A percentile compares a stretch with the other conserved stretches of the same genome.
Evolutionary conservation across 345 rosid species (phyloP).

Genomic region (Nephelium lappaceum): DNA sequence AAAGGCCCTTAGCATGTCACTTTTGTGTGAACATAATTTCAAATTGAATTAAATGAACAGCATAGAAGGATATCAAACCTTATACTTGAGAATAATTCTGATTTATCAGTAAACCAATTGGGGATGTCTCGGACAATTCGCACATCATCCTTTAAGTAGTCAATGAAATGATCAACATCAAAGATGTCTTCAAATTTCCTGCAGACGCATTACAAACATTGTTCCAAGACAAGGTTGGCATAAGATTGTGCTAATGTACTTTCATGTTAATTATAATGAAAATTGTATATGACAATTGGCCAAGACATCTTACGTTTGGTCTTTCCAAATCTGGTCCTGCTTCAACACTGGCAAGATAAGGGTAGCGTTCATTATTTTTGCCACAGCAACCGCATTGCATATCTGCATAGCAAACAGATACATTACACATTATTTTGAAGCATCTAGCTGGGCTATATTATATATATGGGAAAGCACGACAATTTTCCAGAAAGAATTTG

Average conservation of each 20-base stretch:
- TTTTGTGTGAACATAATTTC: neutral
- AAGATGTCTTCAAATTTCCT: constrained; percentile 98
- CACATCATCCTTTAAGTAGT: constrained; percentile 89
- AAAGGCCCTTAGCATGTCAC: neutral
- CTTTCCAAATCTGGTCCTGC: constrained; percentile 99
- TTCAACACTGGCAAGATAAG: constrained; percentile 95
- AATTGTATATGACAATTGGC: neutral
- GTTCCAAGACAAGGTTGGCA: neutral
- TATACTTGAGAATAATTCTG: constrained; percentile 90
- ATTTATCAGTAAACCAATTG: constrained; percentile 93
- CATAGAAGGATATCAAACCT: constrained; percentile 46
- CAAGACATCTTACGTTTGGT: constrained; percentile 74
- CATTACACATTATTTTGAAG: constrained; percentile 12
- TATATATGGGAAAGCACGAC: neutral
- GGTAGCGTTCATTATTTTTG: constrained; percentile 98
- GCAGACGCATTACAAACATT: constrained; percentile 31
- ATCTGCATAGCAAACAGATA: constrained; percentile 58
- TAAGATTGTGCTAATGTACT: neutral
- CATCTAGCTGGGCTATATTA: neutral
- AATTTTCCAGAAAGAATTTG: constrained; percentile 6
- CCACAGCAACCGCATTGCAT: constrained; percentile 99
- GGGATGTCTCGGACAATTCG: constrained; percentile 95
- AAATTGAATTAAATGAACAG: neutral
- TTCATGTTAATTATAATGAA: neutral
- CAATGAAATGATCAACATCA: constrained; percentile 95